Base-by-base conservation (phyloP, 306 rosid genomes). In the Vachellia pachyceras region DNA sequence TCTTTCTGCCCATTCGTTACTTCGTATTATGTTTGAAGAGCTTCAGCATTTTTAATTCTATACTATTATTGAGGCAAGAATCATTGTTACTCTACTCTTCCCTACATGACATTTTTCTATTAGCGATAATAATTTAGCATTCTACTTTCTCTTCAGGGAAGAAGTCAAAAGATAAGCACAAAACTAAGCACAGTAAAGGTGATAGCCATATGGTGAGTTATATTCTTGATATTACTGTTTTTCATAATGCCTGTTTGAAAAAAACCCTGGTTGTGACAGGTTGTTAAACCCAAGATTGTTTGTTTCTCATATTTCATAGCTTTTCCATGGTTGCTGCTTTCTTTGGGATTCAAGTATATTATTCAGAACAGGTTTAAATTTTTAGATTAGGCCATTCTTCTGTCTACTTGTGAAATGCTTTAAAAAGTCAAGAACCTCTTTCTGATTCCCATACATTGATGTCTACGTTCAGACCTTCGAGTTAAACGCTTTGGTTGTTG, bases 151-250 rank as follows among this genome's bases (percentile, higher is more conserved):
- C 79, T 58, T 80, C 90, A 91, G 99, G 87, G 61, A 95, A 88
- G 92, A 92, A 87, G 84, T 82, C 82, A 29, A 95, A 90, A 86
- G 98, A 90, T 72, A 87, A 55, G 78, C 89, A 83, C 91, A 90
- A 77, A 81, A 85, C 83, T 68, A 93, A 91, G 77, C 86, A 40
- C 71, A 79, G 77, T 68, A 89, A 86, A 83, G 87, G 86, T 37
- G 91, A 77, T 82, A 79, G 11, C 49, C 82, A 20, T 49, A 64
- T 10, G 84, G 99, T 95, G 83, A 89, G 96, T 82, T 68, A 1
- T 84, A 85, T 80, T 71, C 49, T 70, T 17, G 66, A 80, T 37
- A 40, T 41, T 45, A 11, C 65, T 75, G 35, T 41, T 45, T 6
- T 63, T 75, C 20, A 60, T 55, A 72, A 45, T 41, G 36, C 50